Base-by-base conservation (phyloP, 164 flowering plant genomes). In the Echeveria elegans region DNA sequence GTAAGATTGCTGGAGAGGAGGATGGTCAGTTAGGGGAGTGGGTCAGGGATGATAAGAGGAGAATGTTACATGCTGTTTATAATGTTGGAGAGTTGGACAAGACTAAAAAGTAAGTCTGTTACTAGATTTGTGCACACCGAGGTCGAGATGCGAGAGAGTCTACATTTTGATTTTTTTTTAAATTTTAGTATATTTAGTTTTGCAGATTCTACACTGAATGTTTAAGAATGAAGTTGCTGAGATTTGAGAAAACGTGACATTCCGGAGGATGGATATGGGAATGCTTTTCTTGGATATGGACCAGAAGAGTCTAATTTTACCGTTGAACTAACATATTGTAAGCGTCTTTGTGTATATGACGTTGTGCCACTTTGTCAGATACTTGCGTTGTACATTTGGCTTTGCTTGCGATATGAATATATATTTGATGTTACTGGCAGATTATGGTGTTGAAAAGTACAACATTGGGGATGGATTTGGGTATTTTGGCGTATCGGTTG, bases 401-500 rank as follows among this genome's bases (percentile, higher is more conserved):
- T 50, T 50, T 56, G 31, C 32, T 56, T 14, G 61, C 32, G n/a
- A 28, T 56, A 14, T 56, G 26, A 12, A 56, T 26, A 2, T 12
- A 6, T 12, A 1, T 26, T 18, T 18, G 4, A 3, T 56, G 61
- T 56, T 56, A 28, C 7, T 23, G 18, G 63, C 75, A 81, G 82
- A 77, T 69, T 81, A 79, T 75, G 84, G 84, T 43, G 79, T 81
- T 38, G 76, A 75, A 64, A 76, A 74, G 58, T 79, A 79, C 59
- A 75, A 81, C 38, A 72, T 81, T 69, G 84, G 84, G 52, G 29
- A 74, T 47, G 84, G 81, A 4, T 79, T 81, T 72, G 82, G 84
- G 18, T 76, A 81, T 70, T 79, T 81, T 70, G 84, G 82, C 9
- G 63, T 80, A 65, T 78, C 72, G 16, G 80, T 78, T 9, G 82